These are phyloP conservation scores for Urochloa ruziziensis DNA, from an alignment of 176 grass and related monocot genomes.

Conservation along the genomic window DNA sequence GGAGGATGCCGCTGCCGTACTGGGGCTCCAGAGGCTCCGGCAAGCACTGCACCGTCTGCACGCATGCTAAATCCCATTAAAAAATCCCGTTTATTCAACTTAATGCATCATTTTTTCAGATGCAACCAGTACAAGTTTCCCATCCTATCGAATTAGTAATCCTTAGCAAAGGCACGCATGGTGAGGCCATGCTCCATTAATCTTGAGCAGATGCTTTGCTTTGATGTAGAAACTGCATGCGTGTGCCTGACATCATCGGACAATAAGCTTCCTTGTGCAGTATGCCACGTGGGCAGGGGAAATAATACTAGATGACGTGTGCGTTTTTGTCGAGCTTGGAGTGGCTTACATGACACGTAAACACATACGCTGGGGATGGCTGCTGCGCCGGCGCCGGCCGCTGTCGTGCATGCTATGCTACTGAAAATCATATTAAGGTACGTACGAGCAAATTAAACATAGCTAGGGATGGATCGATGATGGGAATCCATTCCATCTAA, in stretches of 20 bases:
- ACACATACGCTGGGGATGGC: neutral
- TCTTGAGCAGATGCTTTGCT: neutral
- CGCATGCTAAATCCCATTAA: neutral
- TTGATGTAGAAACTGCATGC: neutral
- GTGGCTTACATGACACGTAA: constrained; percentile 15
- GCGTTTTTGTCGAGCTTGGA: neutral
- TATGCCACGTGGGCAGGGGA: neutral
- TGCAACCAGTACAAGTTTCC: neutral
- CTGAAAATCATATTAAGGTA: constrained; percentile 20
- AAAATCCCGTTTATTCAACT: neutral
- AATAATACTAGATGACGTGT: neutral
- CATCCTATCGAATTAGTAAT: too few relatives aligned
- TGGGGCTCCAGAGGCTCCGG: constrained; percentile 61
- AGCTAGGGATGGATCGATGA: too few relatives aligned
- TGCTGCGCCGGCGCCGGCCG: neutral
- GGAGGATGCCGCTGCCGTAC: constrained; percentile 77
- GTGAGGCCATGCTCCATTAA: too few relatives aligned
- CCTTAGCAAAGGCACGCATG: too few relatives aligned
- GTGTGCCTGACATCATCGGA: too few relatives aligned
- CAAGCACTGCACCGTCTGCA: constrained; percentile 70
- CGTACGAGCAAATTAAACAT: constrained; percentile 6
- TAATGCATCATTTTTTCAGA: neutral
- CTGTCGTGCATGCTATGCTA: constrained; percentile 29
- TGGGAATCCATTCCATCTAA: too few relatives aligned
- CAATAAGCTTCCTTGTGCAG: neutral